A percentile compares a stretch with the other conserved stretches of the same genome.
Evolutionary conservation across 768 basidiomycete species (phyloP).

Genomic region (Gloeopeniophorella convolvens): DNA sequence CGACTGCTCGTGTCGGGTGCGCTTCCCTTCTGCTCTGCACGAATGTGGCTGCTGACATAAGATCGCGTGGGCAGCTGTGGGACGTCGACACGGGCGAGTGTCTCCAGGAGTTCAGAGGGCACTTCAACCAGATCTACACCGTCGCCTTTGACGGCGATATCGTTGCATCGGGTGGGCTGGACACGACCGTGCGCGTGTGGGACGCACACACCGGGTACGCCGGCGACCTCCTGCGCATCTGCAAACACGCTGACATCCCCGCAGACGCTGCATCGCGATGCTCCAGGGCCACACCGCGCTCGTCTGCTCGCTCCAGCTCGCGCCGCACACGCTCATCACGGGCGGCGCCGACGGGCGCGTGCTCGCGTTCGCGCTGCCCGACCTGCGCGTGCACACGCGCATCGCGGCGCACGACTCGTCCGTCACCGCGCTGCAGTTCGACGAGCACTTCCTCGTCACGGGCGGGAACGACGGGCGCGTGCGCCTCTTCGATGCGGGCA

Average conservation of each 20-base stretch:
- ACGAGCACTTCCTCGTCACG: constrained; percentile 73
- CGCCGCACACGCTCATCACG: constrained; percentile 75
- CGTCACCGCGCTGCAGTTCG: constrained; percentile 84
- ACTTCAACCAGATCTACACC: constrained; percentile 91
- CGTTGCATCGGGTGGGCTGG: constrained; percentile 92
- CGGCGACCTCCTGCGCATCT: constrained; percentile 1
- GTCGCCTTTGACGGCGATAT: constrained; percentile 84
- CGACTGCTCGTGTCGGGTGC: constrained; percentile 77
- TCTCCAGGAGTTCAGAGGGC: constrained; percentile 53
- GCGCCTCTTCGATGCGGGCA: constrained; percentile 59
- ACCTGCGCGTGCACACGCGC: constrained; percentile 40
- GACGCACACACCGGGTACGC: constrained; percentile 72
- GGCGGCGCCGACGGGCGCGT: constrained; percentile 89
- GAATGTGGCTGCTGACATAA: background rate
- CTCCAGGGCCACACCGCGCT: constrained; percentile 21
- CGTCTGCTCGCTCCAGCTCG: constrained; percentile 19
- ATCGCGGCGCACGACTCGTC: constrained; percentile 86
- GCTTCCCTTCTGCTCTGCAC: constrained; percentile 16
- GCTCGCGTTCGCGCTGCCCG: constrained; percentile 45
- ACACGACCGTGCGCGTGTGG: constrained; percentile 98
- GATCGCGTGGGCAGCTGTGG: constrained; percentile 30
- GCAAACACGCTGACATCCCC: background rate
- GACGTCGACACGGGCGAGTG: constrained; percentile 65
- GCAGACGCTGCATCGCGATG: constrained; percentile 18
- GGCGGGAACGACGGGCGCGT: constrained; percentile 85